Evolutionary conservation across 495 filamentous ascomycete species (phyloP), one percentile per base, ranked within the genome.

Genomic region (Massariosphaeria phaeospora): DNA sequence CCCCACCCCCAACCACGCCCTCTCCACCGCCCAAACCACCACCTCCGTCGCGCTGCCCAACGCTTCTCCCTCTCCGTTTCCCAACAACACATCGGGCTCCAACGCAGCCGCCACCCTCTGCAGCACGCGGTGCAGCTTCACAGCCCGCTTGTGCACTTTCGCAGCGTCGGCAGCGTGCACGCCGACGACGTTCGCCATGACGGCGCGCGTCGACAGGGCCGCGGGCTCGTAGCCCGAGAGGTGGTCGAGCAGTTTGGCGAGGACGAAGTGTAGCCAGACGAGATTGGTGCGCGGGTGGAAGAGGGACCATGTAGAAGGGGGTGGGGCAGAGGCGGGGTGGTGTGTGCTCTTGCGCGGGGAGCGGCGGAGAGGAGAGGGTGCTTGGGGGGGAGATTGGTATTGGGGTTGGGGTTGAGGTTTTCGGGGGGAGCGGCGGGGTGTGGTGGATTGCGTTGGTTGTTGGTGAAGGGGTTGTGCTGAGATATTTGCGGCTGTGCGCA

Each of bases 191-290:
- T 56, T 48, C 21, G 23, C 26, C 29, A 50, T 27, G 1, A 56
- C 31, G 5, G 17, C 18, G 2, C 49, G 23, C 0, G 34, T 15
- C 9, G 21, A 30, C 30, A 50, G 15, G 20, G n/a, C 30, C 5
- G 15, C 6, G 2, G 59, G 53, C 27, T 40, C 23, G n/a, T 33
- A 41, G 20, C 20, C 40, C 11, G 51, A 4, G 8, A 66, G 13
- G 20, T 66, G 44, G 27, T 61, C 47, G 25, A 68, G 55, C 18
- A 68, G 53, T 31, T 64, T 56, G 42, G 48, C 25, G 11, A 70
- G 57, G 31, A 73, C 24, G 56, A 68, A 73, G 50, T 73, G 71
- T 18, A 67, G 36, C 71, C 71, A 73, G 11, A 73, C 27, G 8
- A 73, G 63, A 44, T 73, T 73, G 7, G 70, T 70, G 24, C 59